These are phyloP conservation scores for Cystoisospora suis DNA, from an alignment of 169 alveolate species.

Conservation along the genomic window DNA sequence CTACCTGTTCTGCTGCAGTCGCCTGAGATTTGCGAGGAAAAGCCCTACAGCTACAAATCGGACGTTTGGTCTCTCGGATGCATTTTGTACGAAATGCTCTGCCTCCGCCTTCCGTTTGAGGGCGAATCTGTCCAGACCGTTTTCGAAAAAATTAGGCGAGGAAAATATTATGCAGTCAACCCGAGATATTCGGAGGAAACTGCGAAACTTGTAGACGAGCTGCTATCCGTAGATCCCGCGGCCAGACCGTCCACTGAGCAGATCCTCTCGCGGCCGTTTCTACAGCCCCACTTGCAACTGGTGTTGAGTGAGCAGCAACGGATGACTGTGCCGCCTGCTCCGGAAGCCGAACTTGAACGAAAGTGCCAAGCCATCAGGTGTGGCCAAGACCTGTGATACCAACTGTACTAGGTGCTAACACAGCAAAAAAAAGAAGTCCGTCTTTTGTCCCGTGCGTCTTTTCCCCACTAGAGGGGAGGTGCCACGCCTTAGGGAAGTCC, in stretches of 20 bases:
- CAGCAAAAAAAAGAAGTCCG: too few species aligned
- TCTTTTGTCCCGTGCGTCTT: too few species aligned
- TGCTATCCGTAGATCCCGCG: constrained; percentile 8
- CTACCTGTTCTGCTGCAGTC: background rate
- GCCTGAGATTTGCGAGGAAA: background rate
- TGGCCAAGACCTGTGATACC: too few species aligned
- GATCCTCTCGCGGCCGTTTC: background rate
- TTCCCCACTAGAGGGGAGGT: too few species aligned
- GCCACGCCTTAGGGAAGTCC: too few species aligned
- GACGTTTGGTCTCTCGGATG: constrained; percentile 95
- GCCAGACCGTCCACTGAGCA: background rate
- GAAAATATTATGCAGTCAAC: background rate
- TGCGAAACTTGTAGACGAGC: background rate
- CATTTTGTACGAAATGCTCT: constrained; percentile 90
- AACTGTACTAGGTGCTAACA: too few species aligned
- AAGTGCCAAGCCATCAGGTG: background rate
- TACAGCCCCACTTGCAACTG: constrained; percentile 16
- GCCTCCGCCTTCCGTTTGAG: constrained; percentile 50
- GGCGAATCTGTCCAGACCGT: background rate
- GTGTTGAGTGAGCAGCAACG: background rate
- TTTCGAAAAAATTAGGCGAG: background rate
- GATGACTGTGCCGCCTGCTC: background rate
- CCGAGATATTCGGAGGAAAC: background rate
- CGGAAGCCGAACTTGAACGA: background rate
- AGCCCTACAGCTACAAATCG: constrained; percentile 85